phyloP scores from a whole-genome alignment of 805 yeast species.

The Saturnispora diversa region DNA sequence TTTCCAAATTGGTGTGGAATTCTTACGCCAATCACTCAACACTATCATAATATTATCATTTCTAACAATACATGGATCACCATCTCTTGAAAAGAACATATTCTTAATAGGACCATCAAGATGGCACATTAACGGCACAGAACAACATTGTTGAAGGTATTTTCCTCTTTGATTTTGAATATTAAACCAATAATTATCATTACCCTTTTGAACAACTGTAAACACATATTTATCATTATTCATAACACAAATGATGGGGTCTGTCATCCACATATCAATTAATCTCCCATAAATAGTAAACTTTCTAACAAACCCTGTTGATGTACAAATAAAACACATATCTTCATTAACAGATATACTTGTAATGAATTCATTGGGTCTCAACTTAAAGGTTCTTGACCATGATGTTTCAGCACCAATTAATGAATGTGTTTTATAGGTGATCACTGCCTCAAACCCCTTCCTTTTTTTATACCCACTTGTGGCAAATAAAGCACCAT shows the following conservation, averaged over 20 bases:
- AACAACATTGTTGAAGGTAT: conserved; percentile 36
- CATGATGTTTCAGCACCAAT: conserved; percentile 64
- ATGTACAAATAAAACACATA: conserved; percentile 61
- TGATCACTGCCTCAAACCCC: conserved; percentile 31
- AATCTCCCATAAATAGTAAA: conserved; percentile 72
- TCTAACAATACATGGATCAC: conserved; percentile 89
- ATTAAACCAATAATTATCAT: conserved; percentile 19
- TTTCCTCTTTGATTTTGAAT: conserved; percentile 32
- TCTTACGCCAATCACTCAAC: conserved; percentile 68
- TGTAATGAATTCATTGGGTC: conserved; percentile 49
- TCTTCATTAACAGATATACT: conserved; percentile 59
- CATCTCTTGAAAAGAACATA: conserved; percentile 76
- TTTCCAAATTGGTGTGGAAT: conserved; percentile 71
- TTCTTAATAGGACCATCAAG: conserved; percentile 38
- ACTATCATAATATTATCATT: conserved; percentile 63
- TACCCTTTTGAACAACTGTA: conserved; percentile 30
- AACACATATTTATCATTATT: conserved; percentile 51
- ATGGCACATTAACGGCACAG: conserved; percentile 33
- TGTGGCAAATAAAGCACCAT: conserved; percentile 58
- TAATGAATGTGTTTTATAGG: conserved; percentile 61
- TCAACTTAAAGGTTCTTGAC: conserved; percentile 47
- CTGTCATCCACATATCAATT: conserved; percentile 54
- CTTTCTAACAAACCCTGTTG: conserved; percentile 62
- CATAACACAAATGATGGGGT: conserved; percentile 68
- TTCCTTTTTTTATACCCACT: conserved; percentile 25